Conservation (phyloP, 2,329 filamentous ascomycete species). For the Penicillium sp. region DNA sequence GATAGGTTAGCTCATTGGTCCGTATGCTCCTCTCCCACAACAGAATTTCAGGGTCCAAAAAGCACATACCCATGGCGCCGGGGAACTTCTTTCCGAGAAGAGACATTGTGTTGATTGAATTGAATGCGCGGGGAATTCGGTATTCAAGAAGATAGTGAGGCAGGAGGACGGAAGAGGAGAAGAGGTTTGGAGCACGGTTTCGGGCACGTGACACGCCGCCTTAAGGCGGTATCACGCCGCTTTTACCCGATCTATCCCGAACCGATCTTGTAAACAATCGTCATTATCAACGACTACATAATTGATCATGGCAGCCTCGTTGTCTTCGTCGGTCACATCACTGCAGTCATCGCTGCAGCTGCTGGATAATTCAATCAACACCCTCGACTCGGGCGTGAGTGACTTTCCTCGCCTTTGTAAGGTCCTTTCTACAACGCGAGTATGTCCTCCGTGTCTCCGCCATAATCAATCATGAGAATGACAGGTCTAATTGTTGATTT, state of each 20-base stretch:
- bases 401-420: slow-evolving; percentile 65
- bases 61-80: slow-evolving; percentile 70
- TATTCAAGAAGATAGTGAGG: slow-evolving; percentile 30
- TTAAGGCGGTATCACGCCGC: slow-evolving; percentile 27
- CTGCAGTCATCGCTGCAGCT: slow-evolving; percentile 62
- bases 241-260: slow-evolving; percentile 31
- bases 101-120: slow-evolving; percentile 64
- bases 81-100: slow-evolving; percentile 85
- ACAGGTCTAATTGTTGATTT: neutral
- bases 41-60: slow-evolving; percentile 8
- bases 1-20: slow-evolving; percentile 33
- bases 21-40: neutral
- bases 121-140: slow-evolving; percentile 29
- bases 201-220: slow-evolving; percentile 28
- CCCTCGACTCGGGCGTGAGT: slow-evolving; percentile 62
- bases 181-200: slow-evolving; percentile 40
- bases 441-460: slow-evolving; percentile 36
- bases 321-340: slow-evolving; percentile 62
- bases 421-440: slow-evolving; percentile 63
- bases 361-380: slow-evolving; percentile 63
- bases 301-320: slow-evolving; percentile 45
- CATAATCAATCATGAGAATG: neutral
- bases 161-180: slow-evolving; percentile 33
- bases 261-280: slow-evolving; percentile 27
- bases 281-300: neutral